These are phyloP conservation scores for Rhinocladiella mackenziei DNA, from an alignment of 2,329 filamentous ascomycete species.

Conservation along the genomic window DNA sequence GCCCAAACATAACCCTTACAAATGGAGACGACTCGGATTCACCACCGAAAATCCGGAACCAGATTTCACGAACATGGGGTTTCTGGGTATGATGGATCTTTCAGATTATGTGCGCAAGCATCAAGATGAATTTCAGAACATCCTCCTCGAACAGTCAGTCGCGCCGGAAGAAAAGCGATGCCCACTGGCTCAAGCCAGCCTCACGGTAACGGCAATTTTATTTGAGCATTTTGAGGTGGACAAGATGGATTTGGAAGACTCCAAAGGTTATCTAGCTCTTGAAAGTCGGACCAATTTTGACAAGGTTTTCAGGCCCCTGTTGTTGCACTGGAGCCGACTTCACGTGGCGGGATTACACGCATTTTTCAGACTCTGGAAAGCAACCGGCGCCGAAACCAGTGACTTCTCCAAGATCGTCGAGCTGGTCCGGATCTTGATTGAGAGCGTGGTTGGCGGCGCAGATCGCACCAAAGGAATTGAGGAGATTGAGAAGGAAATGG, in stretches of 20 bases:
- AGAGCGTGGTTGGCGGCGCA: slow-evolving; percentile 81
- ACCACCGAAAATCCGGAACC: slow-evolving; percentile 79
- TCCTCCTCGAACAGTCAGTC: slow-evolving; percentile 82
- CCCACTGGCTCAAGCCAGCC: slow-evolving; percentile 78
- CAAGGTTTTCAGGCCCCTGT: slow-evolving; percentile 75
- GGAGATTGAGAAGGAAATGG: slow-evolving; percentile 84
- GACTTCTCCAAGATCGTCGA: slow-evolving; percentile 95
- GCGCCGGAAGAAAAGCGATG: slow-evolving; percentile 69
- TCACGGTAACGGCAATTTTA: slow-evolving; percentile 80
- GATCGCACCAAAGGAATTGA: slow-evolving; percentile 75
- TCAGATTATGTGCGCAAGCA: slow-evolving; percentile 90
- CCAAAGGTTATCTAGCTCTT: slow-evolving; percentile 67
- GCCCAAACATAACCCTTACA: slow-evolving; percentile 75
- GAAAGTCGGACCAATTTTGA: slow-evolving; percentile 77
- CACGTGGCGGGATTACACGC: slow-evolving; percentile 81
- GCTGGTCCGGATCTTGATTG: slow-evolving; percentile 80
- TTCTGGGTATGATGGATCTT: slow-evolving; percentile 94
- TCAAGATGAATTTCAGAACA: slow-evolving; percentile 87
- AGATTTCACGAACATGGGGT: slow-evolving; percentile 83
- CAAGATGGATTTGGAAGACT: slow-evolving; percentile 72
- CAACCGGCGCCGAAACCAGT: slow-evolving; percentile 73
- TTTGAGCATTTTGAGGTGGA: slow-evolving; percentile 97
- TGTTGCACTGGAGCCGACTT: slow-evolving; percentile 88
- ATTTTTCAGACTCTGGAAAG: slow-evolving; percentile 90
- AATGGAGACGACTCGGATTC: slow-evolving; percentile 90